Evolutionary conservation across 768 basidiomycete genomes (phyloP).

Genomic region (Wakefieldia striispora): DNA sequence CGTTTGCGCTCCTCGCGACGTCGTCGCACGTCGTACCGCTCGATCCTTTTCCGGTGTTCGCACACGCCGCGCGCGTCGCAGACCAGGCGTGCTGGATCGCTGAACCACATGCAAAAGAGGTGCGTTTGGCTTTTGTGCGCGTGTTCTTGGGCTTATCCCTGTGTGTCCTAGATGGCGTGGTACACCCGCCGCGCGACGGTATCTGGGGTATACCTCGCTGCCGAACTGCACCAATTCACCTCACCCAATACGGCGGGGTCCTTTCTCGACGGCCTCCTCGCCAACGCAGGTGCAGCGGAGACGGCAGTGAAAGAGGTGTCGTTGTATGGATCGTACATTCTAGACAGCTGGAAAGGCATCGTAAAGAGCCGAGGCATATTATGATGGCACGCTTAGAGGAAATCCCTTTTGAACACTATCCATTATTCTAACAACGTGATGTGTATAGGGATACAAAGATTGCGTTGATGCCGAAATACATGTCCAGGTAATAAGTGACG

Average conservation of each 20-base stretch:
- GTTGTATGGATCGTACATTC: constrained; percentile 58
- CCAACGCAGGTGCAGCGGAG: constrained; percentile 44
- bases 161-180: constrained; percentile 58
- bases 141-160: neutral
- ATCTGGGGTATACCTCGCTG: constrained; percentile 67
- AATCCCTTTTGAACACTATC: constrained; percentile 6
- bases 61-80: constrained; percentile 61
- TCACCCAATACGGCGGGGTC: constrained; percentile 65
- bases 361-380: constrained; percentile 62
- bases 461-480: constrained; percentile 1
- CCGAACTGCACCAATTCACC: constrained; percentile 80
- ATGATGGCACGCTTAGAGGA: constrained; percentile 7
- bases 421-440: constrained; percentile 15
- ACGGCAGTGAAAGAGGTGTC: constrained; percentile 49
- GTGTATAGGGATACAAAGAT: constrained; percentile 18
- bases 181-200: constrained; percentile 66
- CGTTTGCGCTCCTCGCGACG: constrained; percentile 66
- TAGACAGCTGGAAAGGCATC: constrained; percentile 72
- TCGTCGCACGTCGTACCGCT: constrained; percentile 48
- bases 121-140: constrained; percentile 30
- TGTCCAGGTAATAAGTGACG: constrained; percentile 5
- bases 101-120: constrained; percentile 56
- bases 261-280: constrained; percentile 67
- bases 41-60: constrained; percentile 58
- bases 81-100: constrained; percentile 65